Conservation (phyloP, 768 basidiomycete genomes). For the Termitomyces sp. region DNA sequence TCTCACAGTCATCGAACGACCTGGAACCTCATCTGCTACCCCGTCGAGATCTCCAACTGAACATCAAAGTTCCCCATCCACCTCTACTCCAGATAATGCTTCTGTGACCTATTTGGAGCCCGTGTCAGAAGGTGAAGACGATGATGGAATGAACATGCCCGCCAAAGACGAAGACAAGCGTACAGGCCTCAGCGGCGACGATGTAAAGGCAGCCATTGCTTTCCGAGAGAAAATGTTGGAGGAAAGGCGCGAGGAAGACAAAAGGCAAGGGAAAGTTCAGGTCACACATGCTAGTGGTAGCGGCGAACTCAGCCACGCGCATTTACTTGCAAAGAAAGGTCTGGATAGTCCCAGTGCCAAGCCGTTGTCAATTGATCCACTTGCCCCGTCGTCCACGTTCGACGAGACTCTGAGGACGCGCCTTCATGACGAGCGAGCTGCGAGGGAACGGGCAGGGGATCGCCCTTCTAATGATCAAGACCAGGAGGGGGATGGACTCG, state of each 20-base stretch:
- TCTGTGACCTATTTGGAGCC: constrained; percentile 75
- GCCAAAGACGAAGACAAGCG: constrained; percentile 80
- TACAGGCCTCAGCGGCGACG: constrained; percentile 65
- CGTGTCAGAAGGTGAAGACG: constrained; percentile 92
- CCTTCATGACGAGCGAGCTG: constrained; percentile 35
- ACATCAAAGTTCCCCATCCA: constrained; percentile 36
- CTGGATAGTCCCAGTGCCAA: constrained; percentile 19
- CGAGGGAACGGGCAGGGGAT: constrained; percentile 19
- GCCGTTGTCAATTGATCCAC: constrained; percentile 71
- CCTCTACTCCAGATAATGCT: constrained; percentile 30
- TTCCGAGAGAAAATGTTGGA: constrained; percentile 80
- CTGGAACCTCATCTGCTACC: constrained; percentile 31
- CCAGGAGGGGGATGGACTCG: constrained; percentile 22
- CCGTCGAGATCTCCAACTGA: constrained; percentile 45
- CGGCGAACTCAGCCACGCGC: constrained; percentile 7
- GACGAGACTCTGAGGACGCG: constrained; percentile 79
- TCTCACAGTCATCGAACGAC: constrained; percentile 70
- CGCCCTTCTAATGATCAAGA: constrained; percentile 34
- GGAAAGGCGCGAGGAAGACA: constrained; percentile 31
- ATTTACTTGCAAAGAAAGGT: constrained; percentile 26
- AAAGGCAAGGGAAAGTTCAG: constrained; percentile 15
- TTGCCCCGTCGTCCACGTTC: constrained; percentile 78
- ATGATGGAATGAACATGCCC: constrained; percentile 64
- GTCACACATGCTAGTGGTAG: neutral
- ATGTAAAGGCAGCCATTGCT: constrained; percentile 81